Evolutionary conservation across 164 flowering plant genomes (phyloP).

Genomic region (Saururus chinensis): DNA sequence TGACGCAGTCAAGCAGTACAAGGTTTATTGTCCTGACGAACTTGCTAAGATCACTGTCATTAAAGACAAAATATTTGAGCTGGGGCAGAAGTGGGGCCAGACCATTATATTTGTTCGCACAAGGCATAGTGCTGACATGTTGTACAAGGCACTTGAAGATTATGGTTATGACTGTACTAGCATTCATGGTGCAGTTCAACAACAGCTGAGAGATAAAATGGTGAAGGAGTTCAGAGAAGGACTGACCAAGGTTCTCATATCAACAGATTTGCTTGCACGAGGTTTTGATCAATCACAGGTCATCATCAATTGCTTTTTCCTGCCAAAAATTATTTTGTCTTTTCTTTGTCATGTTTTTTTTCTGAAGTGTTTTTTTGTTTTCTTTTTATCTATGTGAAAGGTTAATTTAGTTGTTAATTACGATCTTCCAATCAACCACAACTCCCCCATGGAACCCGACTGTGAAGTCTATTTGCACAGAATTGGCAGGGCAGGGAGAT

Average conservation of each 20-base stretch:
- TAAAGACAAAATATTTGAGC: slow-evolving; percentile 58
- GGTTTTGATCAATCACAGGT: slow-evolving; percentile 98
- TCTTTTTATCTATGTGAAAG: slow-evolving; percentile 17
- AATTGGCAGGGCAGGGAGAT: slow-evolving; percentile 92
- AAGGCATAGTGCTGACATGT: slow-evolving; percentile 38
- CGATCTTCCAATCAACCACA: slow-evolving; percentile 54
- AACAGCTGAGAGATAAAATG: slow-evolving; percentile 70
- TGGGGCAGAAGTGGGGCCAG: slow-evolving; percentile 80
- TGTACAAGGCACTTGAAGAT: slow-evolving; percentile 43
- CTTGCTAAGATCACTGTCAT: slow-evolving; percentile 49
- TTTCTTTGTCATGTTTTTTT: slow-evolving; percentile 2
- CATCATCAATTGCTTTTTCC: neutral
- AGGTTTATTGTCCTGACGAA: slow-evolving; percentile 78
- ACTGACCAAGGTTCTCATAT: slow-evolving; percentile 77
- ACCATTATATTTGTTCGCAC: slow-evolving; percentile 78
- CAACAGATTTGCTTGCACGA: slow-evolving; percentile 91
- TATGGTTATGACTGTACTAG: slow-evolving; percentile 73
- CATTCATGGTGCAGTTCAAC: slow-evolving; percentile 62
- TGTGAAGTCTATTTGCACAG: slow-evolving; percentile 90
- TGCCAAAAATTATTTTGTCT: neutral
- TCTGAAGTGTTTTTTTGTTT: neutral
- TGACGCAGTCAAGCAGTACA: slow-evolving; percentile 85
- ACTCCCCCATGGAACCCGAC: slow-evolving; percentile 45
- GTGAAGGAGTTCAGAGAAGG: slow-evolving; percentile 87
- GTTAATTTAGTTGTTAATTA: slow-evolving; percentile 74